phyloP scores from a whole-genome alignment of 176 grass and related monocot species.

The Lolium multiflorum region DNA sequence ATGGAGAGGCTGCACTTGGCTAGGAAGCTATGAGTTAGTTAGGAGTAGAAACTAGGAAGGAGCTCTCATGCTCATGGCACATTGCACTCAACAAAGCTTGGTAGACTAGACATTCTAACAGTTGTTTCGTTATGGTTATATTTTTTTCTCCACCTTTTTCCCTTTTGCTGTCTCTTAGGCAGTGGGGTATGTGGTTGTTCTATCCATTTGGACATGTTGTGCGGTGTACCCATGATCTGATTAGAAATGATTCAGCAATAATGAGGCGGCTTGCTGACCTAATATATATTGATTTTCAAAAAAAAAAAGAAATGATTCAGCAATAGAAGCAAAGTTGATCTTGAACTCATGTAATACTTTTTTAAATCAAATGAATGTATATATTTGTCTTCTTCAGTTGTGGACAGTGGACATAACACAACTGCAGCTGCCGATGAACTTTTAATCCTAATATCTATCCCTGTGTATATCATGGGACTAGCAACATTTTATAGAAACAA shows the following conservation, averaged over 20 bases:
- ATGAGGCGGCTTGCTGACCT: too few species aligned
- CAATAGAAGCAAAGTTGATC: slow-evolving; percentile 3
- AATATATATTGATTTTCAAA: too few species aligned
- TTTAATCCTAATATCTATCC: neutral
- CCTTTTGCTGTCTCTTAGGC: slow-evolving; percentile 18
- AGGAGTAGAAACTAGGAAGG: slow-evolving; percentile 41
- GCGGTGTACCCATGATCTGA: slow-evolving; percentile 42
- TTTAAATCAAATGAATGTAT: neutral
- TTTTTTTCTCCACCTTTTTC: slow-evolving; percentile 13
- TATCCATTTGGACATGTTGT: slow-evolving; percentile 46
- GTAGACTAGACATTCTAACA: slow-evolving; percentile 27
- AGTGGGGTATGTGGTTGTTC: slow-evolving; percentile 22
- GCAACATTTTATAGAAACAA: slow-evolving; percentile 19
- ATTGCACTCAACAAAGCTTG: slow-evolving; percentile 36
- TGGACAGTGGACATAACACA: neutral
- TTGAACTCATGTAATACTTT: slow-evolving; percentile 23
- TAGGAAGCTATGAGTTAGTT: slow-evolving; percentile 44
- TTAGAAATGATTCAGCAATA: slow-evolving; percentile 37
- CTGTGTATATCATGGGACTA: neutral
- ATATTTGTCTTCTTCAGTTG: slow-evolving; percentile 6
- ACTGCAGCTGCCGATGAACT: neutral
- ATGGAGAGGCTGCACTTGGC: slow-evolving; percentile 37
- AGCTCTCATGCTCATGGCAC: slow-evolving; percentile 31
- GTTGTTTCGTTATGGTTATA: slow-evolving; percentile 27
- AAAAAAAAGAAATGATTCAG: slow-evolving; percentile 41